phyloP scores from a whole-genome alignment of 1,284 basidiomycete species.

The Calocybe gambosa region DNA sequence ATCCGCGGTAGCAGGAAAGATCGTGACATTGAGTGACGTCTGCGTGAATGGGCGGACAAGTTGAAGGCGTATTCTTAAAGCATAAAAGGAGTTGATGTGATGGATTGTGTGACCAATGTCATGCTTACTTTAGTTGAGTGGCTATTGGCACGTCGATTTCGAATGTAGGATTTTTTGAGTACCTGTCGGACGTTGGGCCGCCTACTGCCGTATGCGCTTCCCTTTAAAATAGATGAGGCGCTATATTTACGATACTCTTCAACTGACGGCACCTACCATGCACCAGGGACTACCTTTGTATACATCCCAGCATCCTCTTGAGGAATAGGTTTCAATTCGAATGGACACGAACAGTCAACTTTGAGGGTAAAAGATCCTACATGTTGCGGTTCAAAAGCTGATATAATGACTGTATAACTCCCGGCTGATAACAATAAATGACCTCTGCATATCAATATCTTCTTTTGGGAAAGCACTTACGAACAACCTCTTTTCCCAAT shows the following conservation, averaged over 20 bases:
- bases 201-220: constrained; percentile 55
- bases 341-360: constrained; percentile 56
- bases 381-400: constrained; percentile 73
- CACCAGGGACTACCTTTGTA: constrained; percentile 53
- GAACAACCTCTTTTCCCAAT: constrained; percentile 42
- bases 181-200: constrained; percentile 56
- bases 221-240: constrained; percentile 27
- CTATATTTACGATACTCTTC: background rate
- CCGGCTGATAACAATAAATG: constrained; percentile 46
- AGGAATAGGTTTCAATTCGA: constrained; percentile 72
- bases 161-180: constrained; percentile 64
- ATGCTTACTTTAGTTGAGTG: constrained; percentile 56
- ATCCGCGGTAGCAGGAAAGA: constrained; percentile 37
- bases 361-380: constrained; percentile 59
- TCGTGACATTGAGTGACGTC: constrained; percentile 52
- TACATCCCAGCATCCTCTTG: constrained; percentile 94
- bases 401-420: constrained; percentile 77
- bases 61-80: constrained; percentile 59
- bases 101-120: background rate
- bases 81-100: background rate
- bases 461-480: constrained; percentile 35
- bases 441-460: background rate
- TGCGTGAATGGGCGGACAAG: constrained; percentile 39
- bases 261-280: constrained; percentile 46
- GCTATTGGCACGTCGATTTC: constrained; percentile 50